Evolutionary conservation across 306 rosid species (phyloP).

Genomic region (Sicyos baderoa): DNA sequence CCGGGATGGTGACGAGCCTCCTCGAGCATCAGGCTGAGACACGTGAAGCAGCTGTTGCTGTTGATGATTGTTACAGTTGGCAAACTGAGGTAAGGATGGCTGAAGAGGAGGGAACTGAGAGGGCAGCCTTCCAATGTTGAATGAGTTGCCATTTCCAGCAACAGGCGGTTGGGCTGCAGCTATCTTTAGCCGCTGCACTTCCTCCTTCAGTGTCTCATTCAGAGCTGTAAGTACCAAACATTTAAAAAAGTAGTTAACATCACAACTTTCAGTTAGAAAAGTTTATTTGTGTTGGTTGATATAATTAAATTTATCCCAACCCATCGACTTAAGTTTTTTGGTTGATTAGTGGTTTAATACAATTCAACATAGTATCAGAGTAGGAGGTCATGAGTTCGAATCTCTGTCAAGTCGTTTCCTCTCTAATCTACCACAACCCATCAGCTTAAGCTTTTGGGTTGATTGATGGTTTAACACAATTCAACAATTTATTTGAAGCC

Average conservation of each 20-base stretch:
- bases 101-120: slow-evolving; percentile 54
- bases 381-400: no score
- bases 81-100: slow-evolving; percentile 35
- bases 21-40: slow-evolving; percentile 40
- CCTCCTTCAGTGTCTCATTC: slow-evolving; percentile 68
- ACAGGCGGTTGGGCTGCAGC: slow-evolving; percentile 39
- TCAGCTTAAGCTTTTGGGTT: no score
- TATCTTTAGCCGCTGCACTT: slow-evolving; percentile 82
- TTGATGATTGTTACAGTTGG: slow-evolving; percentile 39
- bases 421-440: no score
- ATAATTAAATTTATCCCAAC: no score
- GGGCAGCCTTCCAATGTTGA: slow-evolving; percentile 41
- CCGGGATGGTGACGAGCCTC: slow-evolving; percentile 39
- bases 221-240: slow-evolving; percentile 43
- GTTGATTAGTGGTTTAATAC: no score
- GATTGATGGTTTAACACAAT: no score
- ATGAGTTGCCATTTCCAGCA: slow-evolving; percentile 44
- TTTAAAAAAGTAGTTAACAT: not conserved
- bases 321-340: no score
- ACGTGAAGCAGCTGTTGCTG: slow-evolving; percentile 39
- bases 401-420: no score
- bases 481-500: no score
- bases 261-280: not conserved
- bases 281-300: not conserved
- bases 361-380: no score